phyloP scores from a whole-genome alignment of 192 early-diverging fungal species.

The Rhizoclosmatium globosum region DNA sequence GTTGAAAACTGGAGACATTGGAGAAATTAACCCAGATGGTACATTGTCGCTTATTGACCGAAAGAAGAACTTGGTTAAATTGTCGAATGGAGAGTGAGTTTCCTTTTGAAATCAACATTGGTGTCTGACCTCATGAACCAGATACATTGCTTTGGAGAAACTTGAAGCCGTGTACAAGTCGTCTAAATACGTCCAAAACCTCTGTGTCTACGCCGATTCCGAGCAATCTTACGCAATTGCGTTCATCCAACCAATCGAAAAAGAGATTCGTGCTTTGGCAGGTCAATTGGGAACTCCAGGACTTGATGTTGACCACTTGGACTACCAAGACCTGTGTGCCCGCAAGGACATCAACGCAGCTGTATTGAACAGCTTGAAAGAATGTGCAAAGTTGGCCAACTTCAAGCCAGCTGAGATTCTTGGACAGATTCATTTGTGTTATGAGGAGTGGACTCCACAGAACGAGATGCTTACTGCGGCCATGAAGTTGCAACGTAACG shows the following conservation, averaged over 20 bases:
- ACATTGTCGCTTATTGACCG: constrained; percentile 82
- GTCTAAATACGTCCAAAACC: constrained; percentile 74
- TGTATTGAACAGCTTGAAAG: constrained; percentile 64
- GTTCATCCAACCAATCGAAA: constrained; percentile 73
- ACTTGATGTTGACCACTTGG: constrained; percentile 28
- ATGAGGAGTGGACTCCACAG: constrained; percentile 91
- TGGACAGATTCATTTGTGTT: constrained; percentile 47
- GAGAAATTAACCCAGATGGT: constrained; percentile 74
- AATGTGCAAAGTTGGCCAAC: constrained; percentile 63
- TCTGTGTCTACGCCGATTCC: constrained; percentile 70
- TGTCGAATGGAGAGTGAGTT: constrained; percentile 38
- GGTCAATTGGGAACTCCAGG: constrained; percentile 26
- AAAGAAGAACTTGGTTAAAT: constrained; percentile 74
- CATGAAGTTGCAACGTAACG: constrained; percentile 88
- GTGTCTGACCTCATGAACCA: constrained; percentile 42
- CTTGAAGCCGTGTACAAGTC: constrained; percentile 90
- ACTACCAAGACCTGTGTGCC: constrained; percentile 63
- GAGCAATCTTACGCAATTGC: constrained; percentile 78
- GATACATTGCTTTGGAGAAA: constrained; percentile 91
- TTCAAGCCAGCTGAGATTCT: constrained; percentile 76
- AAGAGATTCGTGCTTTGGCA: constrained; percentile 45
- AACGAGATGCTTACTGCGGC: constrained; percentile 87
- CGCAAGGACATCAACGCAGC: constrained; percentile 42
- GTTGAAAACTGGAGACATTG: constrained; percentile 90
- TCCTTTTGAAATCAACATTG: constrained; percentile 56